phyloP scores from a whole-genome alignment of 2,329 filamentous ascomycete genomes.

The Hypoxylon sp. region DNA sequence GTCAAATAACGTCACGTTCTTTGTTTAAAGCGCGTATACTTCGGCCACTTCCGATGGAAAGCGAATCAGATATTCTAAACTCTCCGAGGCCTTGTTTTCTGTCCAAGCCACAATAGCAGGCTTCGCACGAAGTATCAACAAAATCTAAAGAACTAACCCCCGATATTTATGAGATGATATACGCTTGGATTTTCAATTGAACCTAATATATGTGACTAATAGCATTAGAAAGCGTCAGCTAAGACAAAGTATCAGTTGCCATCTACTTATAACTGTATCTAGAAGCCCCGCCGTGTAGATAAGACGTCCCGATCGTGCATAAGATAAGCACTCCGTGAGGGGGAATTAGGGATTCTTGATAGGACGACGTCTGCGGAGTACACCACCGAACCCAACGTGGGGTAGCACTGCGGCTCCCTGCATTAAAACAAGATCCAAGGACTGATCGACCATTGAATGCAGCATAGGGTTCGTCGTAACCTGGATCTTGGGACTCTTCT shows the following conservation, averaged over 20 bases:
- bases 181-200: background rate
- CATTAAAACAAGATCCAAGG: constrained; percentile 22
- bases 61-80: background rate
- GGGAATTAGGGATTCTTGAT: background rate
- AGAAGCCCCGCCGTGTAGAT: constrained; percentile 33
- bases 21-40: constrained; percentile 10
- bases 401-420: constrained; percentile 21
- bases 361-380: background rate
- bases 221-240: constrained; percentile 11
- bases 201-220: constrained; percentile 26
- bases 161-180: background rate
- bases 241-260: background rate
- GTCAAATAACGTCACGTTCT: constrained; percentile 5
- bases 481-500: constrained; percentile 3
- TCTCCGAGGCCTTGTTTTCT: background rate
- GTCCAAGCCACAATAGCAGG: background rate
- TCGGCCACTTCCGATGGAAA: constrained; percentile 30
- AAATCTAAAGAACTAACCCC: background rate
- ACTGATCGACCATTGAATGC: constrained; percentile 3
- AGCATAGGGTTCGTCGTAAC: background rate
- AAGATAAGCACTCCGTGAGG: constrained; percentile 31
- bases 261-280: constrained; percentile 17
- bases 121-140: constrained; percentile 2
- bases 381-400: constrained; percentile 28
- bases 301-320: constrained; percentile 27